These are phyloP conservation scores for Ceratobasidium sp. DNA, from an alignment of 1,284 basidiomycete species.

Conservation along the genomic window DNA sequence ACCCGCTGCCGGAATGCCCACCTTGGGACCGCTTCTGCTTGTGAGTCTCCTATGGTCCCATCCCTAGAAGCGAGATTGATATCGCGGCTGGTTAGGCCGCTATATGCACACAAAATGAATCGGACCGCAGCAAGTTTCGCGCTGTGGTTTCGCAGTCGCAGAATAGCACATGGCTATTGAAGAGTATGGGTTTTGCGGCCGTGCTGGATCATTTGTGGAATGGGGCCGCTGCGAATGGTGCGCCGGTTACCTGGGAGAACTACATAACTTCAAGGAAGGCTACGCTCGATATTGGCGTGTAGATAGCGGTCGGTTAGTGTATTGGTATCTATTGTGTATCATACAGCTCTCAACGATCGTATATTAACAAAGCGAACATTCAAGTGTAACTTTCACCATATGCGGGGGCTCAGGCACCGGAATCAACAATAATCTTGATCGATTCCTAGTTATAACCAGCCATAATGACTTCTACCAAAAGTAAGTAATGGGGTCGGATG, in stretches of 20 bases:
- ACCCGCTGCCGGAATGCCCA: not conserved
- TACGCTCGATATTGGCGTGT: conserved; percentile 3
- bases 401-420: too few species aligned
- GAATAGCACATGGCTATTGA: not conserved
- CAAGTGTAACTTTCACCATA: too few species aligned
- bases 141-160: not conserved
- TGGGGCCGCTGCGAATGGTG: conserved; percentile 6
- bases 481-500: too few species aligned
- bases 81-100: not conserved
- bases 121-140: conserved; percentile 1
- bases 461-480: too few species aligned
- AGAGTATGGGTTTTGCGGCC: not conserved
- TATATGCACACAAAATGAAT: conserved; percentile 19
- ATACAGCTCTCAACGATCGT: too few species aligned
- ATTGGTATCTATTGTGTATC: too few species aligned
- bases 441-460: too few species aligned
- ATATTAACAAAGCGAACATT: too few species aligned
- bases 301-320: not conserved
- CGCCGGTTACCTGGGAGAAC: conserved; percentile 6
- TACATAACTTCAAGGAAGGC: conserved; percentile 25
- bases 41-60: not conserved
- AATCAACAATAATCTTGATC: too few species aligned
- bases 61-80: not conserved
- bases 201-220: conserved; percentile 39
- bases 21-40: not conserved